These are phyloP conservation scores for Mucor irregularis DNA, from an alignment of 371 early-diverging fungal genomes.

Conservation along the genomic window DNA sequence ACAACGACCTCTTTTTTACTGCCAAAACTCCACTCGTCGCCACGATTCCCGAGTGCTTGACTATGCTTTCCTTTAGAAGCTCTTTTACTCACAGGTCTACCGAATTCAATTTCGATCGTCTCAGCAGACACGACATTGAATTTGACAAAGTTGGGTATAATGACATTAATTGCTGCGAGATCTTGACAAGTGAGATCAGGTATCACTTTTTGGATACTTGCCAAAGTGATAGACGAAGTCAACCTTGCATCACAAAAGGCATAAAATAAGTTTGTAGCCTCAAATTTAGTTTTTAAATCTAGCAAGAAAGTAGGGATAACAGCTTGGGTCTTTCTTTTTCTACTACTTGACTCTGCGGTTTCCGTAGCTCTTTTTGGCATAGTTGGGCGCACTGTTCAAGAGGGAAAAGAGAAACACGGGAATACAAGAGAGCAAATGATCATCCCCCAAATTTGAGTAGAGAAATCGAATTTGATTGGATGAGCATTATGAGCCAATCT, in stretches of 20 bases:
- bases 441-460: too few species aligned
- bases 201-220: constrained; percentile 25
- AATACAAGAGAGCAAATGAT: too few species aligned
- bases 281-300: constrained; percentile 25
- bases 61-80: constrained; percentile 18
- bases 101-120: constrained; percentile 29
- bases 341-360: background rate
- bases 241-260: constrained; percentile 44
- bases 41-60: constrained; percentile 13
- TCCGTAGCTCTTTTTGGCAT: background rate
- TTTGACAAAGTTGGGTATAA: constrained; percentile 36
- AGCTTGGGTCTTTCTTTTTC: background rate
- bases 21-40: constrained; percentile 8
- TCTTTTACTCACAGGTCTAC: constrained; percentile 21
- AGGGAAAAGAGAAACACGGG: too few species aligned
- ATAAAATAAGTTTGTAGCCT: constrained; percentile 31
- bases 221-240: constrained; percentile 30
- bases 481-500: too few species aligned
- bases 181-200: constrained; percentile 25
- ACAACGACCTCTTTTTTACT: background rate
- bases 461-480: too few species aligned
- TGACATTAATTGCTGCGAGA: constrained; percentile 38
- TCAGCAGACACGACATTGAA: constrained; percentile 4
- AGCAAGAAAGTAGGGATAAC: background rate
- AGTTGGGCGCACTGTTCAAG: too few species aligned